Percentiles rank a stretch among this genome's conserved stretches.
phyloP scores from a whole-genome alignment of 805 yeast genomes.

The Metschnikowia lachancei region DNA sequence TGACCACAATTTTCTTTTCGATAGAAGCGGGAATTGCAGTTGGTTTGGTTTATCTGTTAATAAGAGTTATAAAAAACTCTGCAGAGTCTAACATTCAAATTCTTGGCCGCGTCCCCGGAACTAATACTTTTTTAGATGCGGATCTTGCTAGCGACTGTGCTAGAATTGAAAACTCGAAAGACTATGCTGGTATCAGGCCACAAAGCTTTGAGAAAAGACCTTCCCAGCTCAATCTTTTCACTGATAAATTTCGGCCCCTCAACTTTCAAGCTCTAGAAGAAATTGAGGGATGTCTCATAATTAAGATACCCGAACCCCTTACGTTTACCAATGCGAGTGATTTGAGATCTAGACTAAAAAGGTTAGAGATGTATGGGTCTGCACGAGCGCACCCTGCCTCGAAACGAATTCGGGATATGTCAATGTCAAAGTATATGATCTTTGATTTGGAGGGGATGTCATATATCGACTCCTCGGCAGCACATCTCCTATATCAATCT shows the following conservation, averaged over 20 bases:
- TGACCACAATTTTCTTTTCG: constrained; percentile 63
- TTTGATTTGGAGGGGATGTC: constrained; percentile 45
- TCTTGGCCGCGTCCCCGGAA: constrained; percentile 53
- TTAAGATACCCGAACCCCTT: constrained; percentile 44
- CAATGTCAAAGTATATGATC: constrained; percentile 41
- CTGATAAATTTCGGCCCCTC: constrained; percentile 33
- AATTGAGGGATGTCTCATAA: constrained; percentile 43
- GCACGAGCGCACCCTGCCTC: constrained; percentile 44
- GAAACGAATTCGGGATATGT: constrained; percentile 32
- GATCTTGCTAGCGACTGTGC: constrained; percentile 25
- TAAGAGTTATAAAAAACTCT: constrained; percentile 77
- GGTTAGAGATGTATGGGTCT: constrained; percentile 45
- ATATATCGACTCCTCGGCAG: constrained; percentile 42
- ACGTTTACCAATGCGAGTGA: constrained; percentile 44
- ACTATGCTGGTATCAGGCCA: neutral
- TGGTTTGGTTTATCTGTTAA: constrained; percentile 79
- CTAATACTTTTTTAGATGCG: constrained; percentile 42
- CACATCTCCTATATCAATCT: constrained; percentile 33
- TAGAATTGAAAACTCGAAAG: neutral
- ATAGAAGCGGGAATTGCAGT: constrained; percentile 86
- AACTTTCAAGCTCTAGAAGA: constrained; percentile 40
- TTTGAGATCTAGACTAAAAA: constrained; percentile 34
- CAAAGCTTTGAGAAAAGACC: constrained; percentile 5
- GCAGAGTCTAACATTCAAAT: constrained; percentile 83
- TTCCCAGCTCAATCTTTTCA: constrained; percentile 32